Conservation (phyloP, 1,284 basidiomycete species). For the Coniferiporia sulphurascens region DNA sequence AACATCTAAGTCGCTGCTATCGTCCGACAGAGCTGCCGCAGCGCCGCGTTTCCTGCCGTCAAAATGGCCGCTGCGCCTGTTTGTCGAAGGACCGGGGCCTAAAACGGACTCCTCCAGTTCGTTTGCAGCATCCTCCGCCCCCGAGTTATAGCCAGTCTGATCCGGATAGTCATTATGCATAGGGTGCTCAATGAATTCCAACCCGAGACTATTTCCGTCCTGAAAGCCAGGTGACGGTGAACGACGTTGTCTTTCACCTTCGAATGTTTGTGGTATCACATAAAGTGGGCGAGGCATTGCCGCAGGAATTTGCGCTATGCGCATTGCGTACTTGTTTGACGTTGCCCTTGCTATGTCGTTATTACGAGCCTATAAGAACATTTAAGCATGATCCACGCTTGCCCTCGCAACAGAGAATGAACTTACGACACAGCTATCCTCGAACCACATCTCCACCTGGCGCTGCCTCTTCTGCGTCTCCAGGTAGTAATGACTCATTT, state of each 20-base stretch:
- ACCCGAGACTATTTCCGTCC: conserved; percentile 23
- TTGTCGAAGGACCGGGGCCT: conserved; percentile 23
- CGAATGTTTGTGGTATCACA: conserved; percentile 31
- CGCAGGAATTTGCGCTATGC: conserved; percentile 59
- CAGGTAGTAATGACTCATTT: conserved; percentile 60
- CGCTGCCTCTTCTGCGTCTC: conserved; percentile 68
- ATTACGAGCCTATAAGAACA: conserved; percentile 56
- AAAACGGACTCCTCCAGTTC: conserved; percentile 40
- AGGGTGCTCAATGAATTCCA: conserved; percentile 23
- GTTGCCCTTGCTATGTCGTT: conserved; percentile 52
- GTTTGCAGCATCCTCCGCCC: conserved; percentile 38
- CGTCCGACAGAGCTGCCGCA: conserved; percentile 45
- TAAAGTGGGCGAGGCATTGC: conserved; percentile 37
- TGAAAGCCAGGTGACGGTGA: conserved; percentile 30
- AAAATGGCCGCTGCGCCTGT: conserved; percentile 3
- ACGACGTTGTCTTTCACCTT: conserved; percentile 29
- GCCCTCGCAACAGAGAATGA: background rate
- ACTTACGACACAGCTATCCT: conserved; percentile 55
- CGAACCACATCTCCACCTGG: conserved; percentile 68
- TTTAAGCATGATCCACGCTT: conserved; percentile 17
- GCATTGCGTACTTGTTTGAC: conserved; percentile 59
- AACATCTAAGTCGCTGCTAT: conserved; percentile 46
- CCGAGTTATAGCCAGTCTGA: conserved; percentile 23
- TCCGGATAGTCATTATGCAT: conserved; percentile 24
- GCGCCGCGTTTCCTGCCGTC: conserved; percentile 43